Conservation (phyloP, 169 alveolate genomes). For the Eimeria sp. region DNA sequence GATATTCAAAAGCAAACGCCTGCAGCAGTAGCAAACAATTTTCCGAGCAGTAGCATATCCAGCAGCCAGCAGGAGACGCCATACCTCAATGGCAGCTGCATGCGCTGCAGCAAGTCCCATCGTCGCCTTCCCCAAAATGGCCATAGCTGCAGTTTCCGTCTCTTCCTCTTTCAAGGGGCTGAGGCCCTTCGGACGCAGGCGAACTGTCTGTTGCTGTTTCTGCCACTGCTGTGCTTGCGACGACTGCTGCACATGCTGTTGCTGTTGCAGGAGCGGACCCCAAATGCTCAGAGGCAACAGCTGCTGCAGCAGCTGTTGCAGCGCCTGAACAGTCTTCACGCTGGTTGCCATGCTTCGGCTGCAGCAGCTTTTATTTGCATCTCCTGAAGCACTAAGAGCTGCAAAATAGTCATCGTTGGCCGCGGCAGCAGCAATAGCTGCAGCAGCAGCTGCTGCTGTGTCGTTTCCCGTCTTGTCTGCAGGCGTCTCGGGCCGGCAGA, state of each 20-base stretch:
- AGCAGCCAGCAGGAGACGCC: neutral
- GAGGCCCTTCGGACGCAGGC: neutral
- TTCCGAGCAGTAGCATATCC: neutral
- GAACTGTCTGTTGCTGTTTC: neutral
- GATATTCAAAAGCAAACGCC: neutral
- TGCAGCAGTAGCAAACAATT: neutral
- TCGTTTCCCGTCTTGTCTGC: neutral
- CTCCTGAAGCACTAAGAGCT: conserved; percentile 1
- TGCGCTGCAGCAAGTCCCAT: conserved; percentile 53
- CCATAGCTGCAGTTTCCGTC: conserved; percentile 47
- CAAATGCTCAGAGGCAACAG: conserved; percentile 40
- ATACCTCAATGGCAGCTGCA: conserved; percentile 39
- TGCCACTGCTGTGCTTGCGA: neutral
- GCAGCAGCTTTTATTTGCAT: neutral
- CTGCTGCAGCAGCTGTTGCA: conserved; percentile 32
- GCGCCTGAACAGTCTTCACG: conserved; percentile 16
- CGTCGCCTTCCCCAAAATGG: conserved; percentile 13
- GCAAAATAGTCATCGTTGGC: conserved; percentile 3
- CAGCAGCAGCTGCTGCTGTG: conserved; percentile 42
- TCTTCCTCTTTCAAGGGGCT: neutral
- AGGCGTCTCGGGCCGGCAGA: conserved; percentile 23
- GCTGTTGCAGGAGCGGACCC: conserved; percentile 14
- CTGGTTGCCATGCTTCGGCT: conserved; percentile 10
- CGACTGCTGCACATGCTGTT: neutral
- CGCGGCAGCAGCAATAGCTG: conserved; percentile 17